These are phyloP conservation scores for Globisporangium cylindrosporum DNA, from an alignment of 352 stramenopile genomes.

Conservation along the genomic window DNA sequence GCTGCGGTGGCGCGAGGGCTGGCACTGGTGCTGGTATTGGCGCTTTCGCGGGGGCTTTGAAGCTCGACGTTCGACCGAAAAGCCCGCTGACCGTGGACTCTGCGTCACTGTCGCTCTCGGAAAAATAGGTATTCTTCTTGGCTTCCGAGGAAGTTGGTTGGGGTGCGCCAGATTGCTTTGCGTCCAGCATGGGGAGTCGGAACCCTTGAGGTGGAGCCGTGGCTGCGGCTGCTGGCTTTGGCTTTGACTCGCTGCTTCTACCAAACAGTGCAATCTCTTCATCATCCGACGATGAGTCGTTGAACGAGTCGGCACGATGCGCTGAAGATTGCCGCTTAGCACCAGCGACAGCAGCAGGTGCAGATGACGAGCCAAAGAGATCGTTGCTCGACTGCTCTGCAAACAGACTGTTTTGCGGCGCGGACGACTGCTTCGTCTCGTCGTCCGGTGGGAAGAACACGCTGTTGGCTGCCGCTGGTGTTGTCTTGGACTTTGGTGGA, in stretches of 20 bases:
- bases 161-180: background rate
- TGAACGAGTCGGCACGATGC: constrained; percentile 21
- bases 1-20: constrained; percentile 2
- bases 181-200: constrained; percentile 20
- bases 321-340: constrained; percentile 3
- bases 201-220: constrained; percentile 30
- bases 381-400: constrained; percentile 35
- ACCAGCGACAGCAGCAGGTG: background rate
- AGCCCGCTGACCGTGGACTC: constrained; percentile 48
- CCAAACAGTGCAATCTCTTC: constrained; percentile 27
- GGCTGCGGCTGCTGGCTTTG: constrained; percentile 8
- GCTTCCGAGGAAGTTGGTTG: background rate
- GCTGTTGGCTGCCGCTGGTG: background rate
- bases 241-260: constrained; percentile 2
- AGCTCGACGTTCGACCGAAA: constrained; percentile 27
- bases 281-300: constrained; percentile 25
- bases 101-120: constrained; percentile 45
- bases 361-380: constrained; percentile 24
- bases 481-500: constrained; percentile 19
- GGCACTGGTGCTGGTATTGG: constrained; percentile 1
- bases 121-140: constrained; percentile 26
- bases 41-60: constrained; percentile 1
- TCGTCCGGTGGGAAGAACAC: constrained; percentile 28
- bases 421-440: constrained; percentile 17
- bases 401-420: constrained; percentile 26